Evolutionary conservation across 495 filamentous ascomycete genomes (phyloP).

Genomic region (Penicillium subrubescens): DNA sequence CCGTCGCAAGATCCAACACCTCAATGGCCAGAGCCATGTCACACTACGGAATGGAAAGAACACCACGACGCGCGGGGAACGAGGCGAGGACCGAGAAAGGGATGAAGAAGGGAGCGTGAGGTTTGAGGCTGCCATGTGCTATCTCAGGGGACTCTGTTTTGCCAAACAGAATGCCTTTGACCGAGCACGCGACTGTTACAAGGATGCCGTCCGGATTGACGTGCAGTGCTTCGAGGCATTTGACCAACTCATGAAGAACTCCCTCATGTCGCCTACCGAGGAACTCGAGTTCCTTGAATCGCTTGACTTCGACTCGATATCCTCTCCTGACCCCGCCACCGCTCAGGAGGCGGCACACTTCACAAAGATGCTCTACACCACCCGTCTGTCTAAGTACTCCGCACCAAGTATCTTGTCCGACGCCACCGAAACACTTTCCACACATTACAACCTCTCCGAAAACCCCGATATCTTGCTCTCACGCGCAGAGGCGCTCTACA

Average conservation of each 20-base stretch:
- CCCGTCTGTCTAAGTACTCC: conserved; percentile 92
- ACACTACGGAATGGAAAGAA: conserved; percentile 50
- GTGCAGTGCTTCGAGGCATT: conserved; percentile 99
- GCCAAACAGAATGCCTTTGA: conserved; percentile 98
- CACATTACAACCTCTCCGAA: conserved; percentile 82
- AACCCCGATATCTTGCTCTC: conserved; percentile 94
- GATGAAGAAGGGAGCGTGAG: conserved; percentile 73
- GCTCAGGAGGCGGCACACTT: conserved; percentile 88
- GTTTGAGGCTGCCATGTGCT: conserved; percentile 97
- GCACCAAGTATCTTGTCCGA: conserved; percentile 79
- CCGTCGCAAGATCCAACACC: conserved; percentile 59
- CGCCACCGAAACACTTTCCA: conserved; percentile 88
- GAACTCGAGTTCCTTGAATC: conserved; percentile 92
- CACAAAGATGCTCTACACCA: conserved; percentile 95
- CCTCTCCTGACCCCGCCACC: conserved; percentile 57
- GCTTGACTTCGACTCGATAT: conserved; percentile 84
- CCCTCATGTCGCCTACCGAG: conserved; percentile 95
- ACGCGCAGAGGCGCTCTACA: conserved; percentile 89
- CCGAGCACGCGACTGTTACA: conserved; percentile 96
- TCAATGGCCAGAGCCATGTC: conserved; percentile 53
- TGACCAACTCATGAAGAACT: conserved; percentile 96
- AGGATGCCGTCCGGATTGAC: conserved; percentile 93
- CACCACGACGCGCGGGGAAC: conserved; percentile 51
- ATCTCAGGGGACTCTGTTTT: conserved; percentile 88
- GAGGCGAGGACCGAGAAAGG: conserved; percentile 62